Base-by-base conservation (phyloP, 2,329 filamentous ascomycete genomes). In the Claviceps africana region DNA sequence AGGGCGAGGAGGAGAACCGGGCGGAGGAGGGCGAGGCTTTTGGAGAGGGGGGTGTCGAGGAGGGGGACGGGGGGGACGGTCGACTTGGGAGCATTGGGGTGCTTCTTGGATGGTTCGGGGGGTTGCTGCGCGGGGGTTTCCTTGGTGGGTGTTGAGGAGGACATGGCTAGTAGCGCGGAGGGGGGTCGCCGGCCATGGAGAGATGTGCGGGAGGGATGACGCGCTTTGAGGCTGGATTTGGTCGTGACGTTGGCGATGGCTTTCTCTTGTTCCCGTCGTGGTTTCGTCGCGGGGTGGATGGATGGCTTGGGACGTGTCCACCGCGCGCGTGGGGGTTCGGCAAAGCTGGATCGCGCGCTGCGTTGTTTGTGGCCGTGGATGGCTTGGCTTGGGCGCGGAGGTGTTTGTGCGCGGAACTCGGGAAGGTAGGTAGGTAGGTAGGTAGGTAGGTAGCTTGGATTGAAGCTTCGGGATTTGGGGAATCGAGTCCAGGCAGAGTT, bases 1-100 rank as follows among this genome's bases (percentile, higher is more conserved):
- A 85, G 67, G 10, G 75, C 76, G 31, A 87, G 74, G 31, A 94
- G 73, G 11, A 88, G 67, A 28, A 76, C 67, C 0, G 86, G 83
- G 58, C 94, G 86, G 21, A 81, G 66, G 61, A 87, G 75, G 13
- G 83, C 79, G 62, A 85, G 77, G 22, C 76, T 63, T 53, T 70
- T 64, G 10, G 72, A 70, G 45, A 64, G 57, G 17, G 67, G 61
- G 35, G 63, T 68, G 52, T 67, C 60, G 50, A 70, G 58, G 35
- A 68, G 63, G 28, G 65, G 61, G 53, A 75, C 61, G 2, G 72
- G 65, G 21, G 67, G 63, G 19, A 70, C 62, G 11, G 59, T 56
- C 37, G 45, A 11, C 25, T 47, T 47, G 11, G 59, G 48, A 43
- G 60, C 61, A 28, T 17, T 22, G 13, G 61, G 60, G 39, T 55